Percentiles rank a stretch among this genome's conserved stretches.
Evolutionary conservation across 1,284 basidiomycete genomes (phyloP).

Genomic region (Rhodotorula glutinis): DNA sequence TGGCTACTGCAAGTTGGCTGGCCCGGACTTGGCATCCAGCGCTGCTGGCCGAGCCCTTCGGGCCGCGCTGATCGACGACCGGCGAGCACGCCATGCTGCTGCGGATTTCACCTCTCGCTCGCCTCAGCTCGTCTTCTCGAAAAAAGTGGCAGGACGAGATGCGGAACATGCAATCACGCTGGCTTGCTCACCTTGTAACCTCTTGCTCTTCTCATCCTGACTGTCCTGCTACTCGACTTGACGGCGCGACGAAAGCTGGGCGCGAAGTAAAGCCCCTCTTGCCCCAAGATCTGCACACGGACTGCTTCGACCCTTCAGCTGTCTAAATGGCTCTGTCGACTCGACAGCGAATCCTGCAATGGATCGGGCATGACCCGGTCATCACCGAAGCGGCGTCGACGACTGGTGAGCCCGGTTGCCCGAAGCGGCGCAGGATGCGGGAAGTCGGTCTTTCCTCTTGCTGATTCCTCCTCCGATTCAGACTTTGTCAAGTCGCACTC

Average conservation of each 20-base stretch:
- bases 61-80: no score
- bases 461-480: background rate
- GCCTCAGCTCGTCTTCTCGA: background rate
- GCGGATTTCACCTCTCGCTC: background rate
- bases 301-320: no score
- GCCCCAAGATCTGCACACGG: background rate
- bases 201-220: no score
- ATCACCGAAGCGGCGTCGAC: constrained; percentile 28
- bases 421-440: no score
- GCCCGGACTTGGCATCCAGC: no score
- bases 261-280: background rate
- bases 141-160: background rate
- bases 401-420: constrained; percentile 4
- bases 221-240: no score
- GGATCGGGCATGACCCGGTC: constrained; percentile 31
- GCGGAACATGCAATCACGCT: no score
- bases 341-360: constrained; percentile 3
- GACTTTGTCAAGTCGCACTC: constrained; percentile 5
- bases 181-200: no score
- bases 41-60: no score
- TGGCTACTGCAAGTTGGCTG: no score
- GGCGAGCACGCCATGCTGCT: background rate
- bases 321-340: background rate
- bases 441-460: no score
- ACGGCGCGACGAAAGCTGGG: no score